Evolutionary conservation across 2,329 filamentous ascomycete species (phyloP).

Genomic region (Metarhizium brunneum): DNA sequence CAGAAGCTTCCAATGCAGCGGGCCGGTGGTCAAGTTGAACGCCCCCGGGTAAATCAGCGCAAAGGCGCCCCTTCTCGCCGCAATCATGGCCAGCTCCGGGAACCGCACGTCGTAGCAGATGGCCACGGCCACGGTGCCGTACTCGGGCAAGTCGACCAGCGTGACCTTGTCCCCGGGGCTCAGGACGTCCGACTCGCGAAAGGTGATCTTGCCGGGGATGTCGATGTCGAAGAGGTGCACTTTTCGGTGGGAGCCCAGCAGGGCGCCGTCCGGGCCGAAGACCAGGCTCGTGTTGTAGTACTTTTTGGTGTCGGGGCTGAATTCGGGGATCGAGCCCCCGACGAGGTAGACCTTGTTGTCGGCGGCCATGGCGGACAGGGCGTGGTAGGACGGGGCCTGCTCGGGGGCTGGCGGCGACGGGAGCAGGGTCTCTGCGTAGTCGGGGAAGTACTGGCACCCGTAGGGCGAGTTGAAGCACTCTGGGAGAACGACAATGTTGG

Average conservation of each 20-base stretch:
- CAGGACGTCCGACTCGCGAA: conserved; percentile 84
- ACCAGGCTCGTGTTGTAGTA: conserved; percentile 88
- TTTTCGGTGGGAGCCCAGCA: conserved; percentile 86
- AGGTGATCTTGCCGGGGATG: conserved; percentile 89
- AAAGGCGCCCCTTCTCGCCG: conserved; percentile 79
- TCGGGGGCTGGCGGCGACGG: conserved; percentile 63
- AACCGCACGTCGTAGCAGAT: conserved; percentile 99
- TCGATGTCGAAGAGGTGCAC: conserved; percentile 96
- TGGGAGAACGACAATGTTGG: conserved; percentile 81
- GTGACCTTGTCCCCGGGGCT: conserved; percentile 79
- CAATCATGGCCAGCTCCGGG: conserved; percentile 84
- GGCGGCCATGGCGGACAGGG: conserved; percentile 68
- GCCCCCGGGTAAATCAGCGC: conserved; percentile 89
- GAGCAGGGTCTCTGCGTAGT: conserved; percentile 80
- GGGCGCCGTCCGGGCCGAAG: conserved; percentile 67
- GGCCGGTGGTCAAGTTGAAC: conserved; percentile 90
- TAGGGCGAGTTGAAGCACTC: conserved; percentile 99
- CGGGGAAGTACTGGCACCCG: conserved; percentile 79
- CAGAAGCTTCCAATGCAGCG: conserved; percentile 81
- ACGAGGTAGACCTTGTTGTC: conserved; percentile 75
- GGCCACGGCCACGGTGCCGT: conserved; percentile 76
- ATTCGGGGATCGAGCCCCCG: conserved; percentile 88
- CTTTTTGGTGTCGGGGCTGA: conserved; percentile 44
- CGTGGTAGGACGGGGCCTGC: conserved; percentile 76
- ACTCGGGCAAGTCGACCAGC: conserved; percentile 76